Base-by-base conservation (phyloP, 2,329 filamentous ascomycete species). In the Trichoderma aggressivum region DNA sequence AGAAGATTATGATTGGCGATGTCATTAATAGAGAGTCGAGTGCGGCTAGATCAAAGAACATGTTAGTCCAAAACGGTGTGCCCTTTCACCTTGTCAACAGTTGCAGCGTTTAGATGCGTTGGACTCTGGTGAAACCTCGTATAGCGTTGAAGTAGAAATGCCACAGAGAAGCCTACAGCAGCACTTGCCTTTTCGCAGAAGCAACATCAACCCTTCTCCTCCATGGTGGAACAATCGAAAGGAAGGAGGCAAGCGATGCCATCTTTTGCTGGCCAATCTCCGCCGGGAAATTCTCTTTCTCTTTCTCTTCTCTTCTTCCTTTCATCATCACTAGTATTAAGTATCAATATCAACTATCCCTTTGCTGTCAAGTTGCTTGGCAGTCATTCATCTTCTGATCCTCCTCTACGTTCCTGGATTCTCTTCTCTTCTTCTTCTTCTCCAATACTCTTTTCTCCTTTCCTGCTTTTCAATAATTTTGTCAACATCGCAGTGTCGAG, bases 1-100 rank as follows among this genome's bases (percentile, higher is more conserved):
- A 58, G 73, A 72, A 65, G 53, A 72, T 71, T 56, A 75, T 72
- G 73, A 75, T 72, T 73, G 71, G 68, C 68, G 67, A 70, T 71
- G 70, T 67, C 68, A 67, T 73, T 73, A 60, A 75, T 76, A 76
- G 75, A 76, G 67, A 74, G 72, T 74, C 73, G 70, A 71, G 72
- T 39, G 16, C 73, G 64, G 67, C 70, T 72, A 69, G 72, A 71
- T 30, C 56, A 69, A 69, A 34, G 58, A 66, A 66, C 60, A 62
- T 36, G 58, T 61, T 70, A n/a, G 47, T 62, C 59, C 34, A 56
- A 24, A 21, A 11, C 47, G 30, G 16, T 34, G 58, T 63, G 59
- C 14, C 30, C n/a, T 56, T 18, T 7, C 12, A 21, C 26, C 36
- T 50, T 28, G 11, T 24, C 16, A 21, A 47, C 14, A 47, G 43